A percentile compares a stretch with the other conserved stretches of the same genome.
Conservation (phyloP, 768 basidiomycete species). For the Leccinum uliginosum region DNA sequence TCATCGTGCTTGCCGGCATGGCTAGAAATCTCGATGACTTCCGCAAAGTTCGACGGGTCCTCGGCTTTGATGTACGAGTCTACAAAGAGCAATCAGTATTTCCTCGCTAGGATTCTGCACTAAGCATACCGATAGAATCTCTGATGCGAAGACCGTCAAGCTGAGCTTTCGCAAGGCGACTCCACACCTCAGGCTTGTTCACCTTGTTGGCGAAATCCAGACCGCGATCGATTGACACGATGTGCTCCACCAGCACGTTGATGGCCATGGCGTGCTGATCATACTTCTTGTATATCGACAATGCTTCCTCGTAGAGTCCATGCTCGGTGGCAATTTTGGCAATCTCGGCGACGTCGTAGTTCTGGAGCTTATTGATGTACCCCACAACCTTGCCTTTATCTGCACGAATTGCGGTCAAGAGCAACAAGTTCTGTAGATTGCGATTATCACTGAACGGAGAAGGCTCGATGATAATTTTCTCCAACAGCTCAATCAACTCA, state of each 20-base stretch:
- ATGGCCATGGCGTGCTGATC: slow-evolving; percentile 94
- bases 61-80: slow-evolving; percentile 98
- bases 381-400: slow-evolving; percentile 98
- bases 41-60: slow-evolving; percentile 88
- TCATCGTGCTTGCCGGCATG: slow-evolving; percentile 92
- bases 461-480: slow-evolving; percentile 97
- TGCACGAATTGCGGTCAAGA: slow-evolving; percentile 93
- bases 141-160: slow-evolving; percentile 97
- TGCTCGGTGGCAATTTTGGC: slow-evolving; percentile 96
- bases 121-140: slow-evolving; percentile 83
- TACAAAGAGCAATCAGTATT: slow-evolving; percentile 24
- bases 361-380: slow-evolving; percentile 96
- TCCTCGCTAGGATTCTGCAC: neutral
- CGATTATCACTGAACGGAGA: slow-evolving; percentile 98
- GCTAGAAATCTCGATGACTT: slow-evolving; percentile 94
- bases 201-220: slow-evolving; percentile 95
- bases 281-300: slow-evolving; percentile 97
- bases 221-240: slow-evolving; percentile 96
- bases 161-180: slow-evolving; percentile 96
- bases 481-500: slow-evolving; percentile 93
- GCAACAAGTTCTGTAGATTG: slow-evolving; percentile 90
- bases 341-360: slow-evolving; percentile 93
- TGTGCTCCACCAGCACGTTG: slow-evolving; percentile 96
- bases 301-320: slow-evolving; percentile 91
- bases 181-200: slow-evolving; percentile 96